Evolutionary conservation across 345 rosid species (phyloP).

Genomic region (Arabidopsis thaliana): TAIR10.1 NC_003076.8:25815001-25815500

Average conservation of each 20-base stretch:
- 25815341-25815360: slow-evolving; percentile 22
- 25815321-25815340: slow-evolving; percentile 33
- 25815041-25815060: background rate
- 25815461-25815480: background rate
- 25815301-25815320: slow-evolving; percentile 19
- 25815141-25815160: background rate
- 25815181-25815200: background rate
- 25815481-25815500: background rate
- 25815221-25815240: background rate
- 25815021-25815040: background rate
- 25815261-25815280: background rate
- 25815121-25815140: background rate
- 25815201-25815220: slow-evolving; percentile 7
- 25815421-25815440: slow-evolving; percentile 17
- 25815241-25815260: background rate
- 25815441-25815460: background rate
- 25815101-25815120: slow-evolving; percentile 11
- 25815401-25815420: slow-evolving; percentile 16
- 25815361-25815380: slow-evolving; percentile 13
- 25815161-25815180: slow-evolving; percentile 28
- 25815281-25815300: slow-evolving; percentile 11
- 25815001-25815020: background rate
- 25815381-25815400: slow-evolving; percentile 31
- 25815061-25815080: no score
- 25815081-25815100: background rate